Evolutionary conservation across 2,329 filamentous ascomycete species (phyloP).

Genomic region (Penicillium sp.): DNA sequence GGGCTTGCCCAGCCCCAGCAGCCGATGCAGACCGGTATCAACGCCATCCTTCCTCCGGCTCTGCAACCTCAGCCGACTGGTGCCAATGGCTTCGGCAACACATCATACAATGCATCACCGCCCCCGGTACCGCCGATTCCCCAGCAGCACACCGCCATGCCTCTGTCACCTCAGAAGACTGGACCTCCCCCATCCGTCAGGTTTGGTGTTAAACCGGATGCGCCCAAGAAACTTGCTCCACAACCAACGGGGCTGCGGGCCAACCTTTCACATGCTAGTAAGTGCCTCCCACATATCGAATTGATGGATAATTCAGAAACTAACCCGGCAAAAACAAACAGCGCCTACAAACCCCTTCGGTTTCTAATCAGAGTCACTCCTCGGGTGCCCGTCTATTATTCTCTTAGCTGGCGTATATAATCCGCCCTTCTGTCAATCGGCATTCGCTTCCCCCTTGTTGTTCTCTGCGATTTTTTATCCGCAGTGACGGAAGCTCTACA

Average conservation of each 20-base stretch:
- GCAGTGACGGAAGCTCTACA: constrained; percentile 8
- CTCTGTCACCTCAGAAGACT: constrained; percentile 71
- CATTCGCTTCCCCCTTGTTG: neutral
- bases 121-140: constrained; percentile 54
- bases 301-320: neutral
- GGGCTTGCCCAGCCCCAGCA: constrained; percentile 47
- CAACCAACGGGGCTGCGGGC: constrained; percentile 86
- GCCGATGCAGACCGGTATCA: constrained; percentile 46
- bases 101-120: constrained; percentile 47
- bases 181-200: constrained; percentile 81
- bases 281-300: constrained; percentile 47
- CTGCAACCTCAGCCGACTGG: constrained; percentile 49
- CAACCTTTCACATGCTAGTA: constrained; percentile 92
- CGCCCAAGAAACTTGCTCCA: constrained; percentile 69
- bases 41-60: constrained; percentile 51
- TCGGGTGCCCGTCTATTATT: neutral
- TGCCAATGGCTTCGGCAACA: constrained; percentile 48
- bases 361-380: constrained; percentile 46
- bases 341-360: constrained; percentile 67
- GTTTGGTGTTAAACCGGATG: constrained; percentile 70
- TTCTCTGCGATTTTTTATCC: constrained; percentile 1
- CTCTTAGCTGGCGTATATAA: constrained; percentile 27
- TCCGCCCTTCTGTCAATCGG: constrained; percentile 12
- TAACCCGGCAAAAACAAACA: constrained; percentile 31
- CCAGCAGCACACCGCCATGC: constrained; percentile 54